These are phyloP conservation scores for Hymenoscyphus infarciens DNA, from an alignment of 2,329 filamentous ascomycete species.

Conservation along the genomic window DNA sequence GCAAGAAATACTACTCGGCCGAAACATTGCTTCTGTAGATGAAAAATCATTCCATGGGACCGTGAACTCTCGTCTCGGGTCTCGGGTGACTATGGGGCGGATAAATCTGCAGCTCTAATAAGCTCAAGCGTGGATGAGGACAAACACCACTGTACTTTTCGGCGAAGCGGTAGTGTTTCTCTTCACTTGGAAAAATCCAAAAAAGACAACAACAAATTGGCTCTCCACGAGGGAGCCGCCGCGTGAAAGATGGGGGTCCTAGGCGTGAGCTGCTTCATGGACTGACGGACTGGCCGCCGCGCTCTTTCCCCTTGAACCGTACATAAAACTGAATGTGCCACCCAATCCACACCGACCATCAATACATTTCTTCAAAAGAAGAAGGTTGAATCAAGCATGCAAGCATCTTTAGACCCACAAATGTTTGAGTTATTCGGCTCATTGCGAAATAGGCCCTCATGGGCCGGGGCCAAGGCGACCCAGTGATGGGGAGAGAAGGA, in stretches of 20 bases:
- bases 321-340: constrained; percentile 13
- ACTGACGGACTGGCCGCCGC: neutral
- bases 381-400: constrained; percentile 8
- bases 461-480: constrained; percentile 1
- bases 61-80: neutral
- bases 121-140: neutral
- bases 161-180: constrained; percentile 8
- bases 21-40: neutral
- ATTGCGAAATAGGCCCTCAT: constrained; percentile 10
- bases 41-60: constrained; percentile 3
- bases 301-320: constrained; percentile 3
- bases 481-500: constrained; percentile 6
- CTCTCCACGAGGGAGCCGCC: neutral
- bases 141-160: constrained; percentile 5
- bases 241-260: neutral
- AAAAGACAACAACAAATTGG: neutral
- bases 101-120: constrained; percentile 8
- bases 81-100: constrained; percentile 9
- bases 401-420: constrained; percentile 3
- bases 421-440: constrained; percentile 6
- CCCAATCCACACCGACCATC: constrained; percentile 1
- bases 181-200: constrained; percentile 1
- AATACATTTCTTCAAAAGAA: constrained; percentile 1
- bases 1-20: neutral
- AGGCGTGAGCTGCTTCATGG: constrained; percentile 3